Evolutionary conservation across 2,329 filamentous ascomycete species (phyloP), one percentile per base, ranked within the genome.

Genomic region (Aspergillus sp.): DNA sequence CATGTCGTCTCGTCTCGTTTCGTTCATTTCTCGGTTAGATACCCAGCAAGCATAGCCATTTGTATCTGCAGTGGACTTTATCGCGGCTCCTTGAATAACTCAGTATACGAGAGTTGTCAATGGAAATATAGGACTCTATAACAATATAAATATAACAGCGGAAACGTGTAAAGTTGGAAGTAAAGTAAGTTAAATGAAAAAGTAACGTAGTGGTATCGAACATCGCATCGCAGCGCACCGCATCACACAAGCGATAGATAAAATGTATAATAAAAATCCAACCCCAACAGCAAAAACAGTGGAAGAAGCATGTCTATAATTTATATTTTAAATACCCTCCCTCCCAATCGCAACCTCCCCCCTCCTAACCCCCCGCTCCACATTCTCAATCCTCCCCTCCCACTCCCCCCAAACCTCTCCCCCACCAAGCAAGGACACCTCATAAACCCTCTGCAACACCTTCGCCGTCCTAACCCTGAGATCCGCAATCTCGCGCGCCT

Each of bases 361-460:
- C 67, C 89, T 82, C 69, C 85, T 81, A 2, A 93, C 79, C 8
- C 79, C 79, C 55, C 84, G 82, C 75, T 95, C 90, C 7, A 86
- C 82, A 59, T 81, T 78, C 72, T 84, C 83, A 12, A 93, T 73
- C 50, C 89, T 80, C 35, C 84, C 81, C 74, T 96, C 89, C 69
- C 88, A 86, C 52, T 88, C 85, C 21, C 88, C 88, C 77, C 91
- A 87, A 57, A 84, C 83, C 64, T 86, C 84, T 0, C 88, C 88
- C 64, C 85, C 85, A 11, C 83, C 82, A 48, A 96, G 77, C 44
- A 95, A 80, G 3, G 86, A 85, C 23, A 84, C 78, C 70, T 92
- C 87, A 73, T 93, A 92, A 88, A 91, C 96, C 37, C 79, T 75
- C 63, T 87, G 82, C 58, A 91, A 75, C 23, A 84, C 77, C 61